Evolutionary conservation across 352 stramenopile genomes (phyloP).

Genomic region (Pythium insidiosum): DNA sequence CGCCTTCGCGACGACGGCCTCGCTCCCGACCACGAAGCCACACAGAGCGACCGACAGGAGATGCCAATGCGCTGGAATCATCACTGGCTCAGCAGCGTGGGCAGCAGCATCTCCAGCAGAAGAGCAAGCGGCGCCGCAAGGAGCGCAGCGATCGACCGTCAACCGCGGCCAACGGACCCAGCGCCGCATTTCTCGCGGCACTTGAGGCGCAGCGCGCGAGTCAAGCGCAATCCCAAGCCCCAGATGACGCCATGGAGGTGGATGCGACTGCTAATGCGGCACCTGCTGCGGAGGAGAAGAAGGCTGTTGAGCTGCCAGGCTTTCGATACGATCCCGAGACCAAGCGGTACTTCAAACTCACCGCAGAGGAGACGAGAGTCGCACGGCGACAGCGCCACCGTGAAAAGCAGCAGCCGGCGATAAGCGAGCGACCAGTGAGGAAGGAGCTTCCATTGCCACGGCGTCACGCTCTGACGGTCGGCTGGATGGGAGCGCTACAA

Average conservation of each 20-base stretch:
- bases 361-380: too few species aligned
- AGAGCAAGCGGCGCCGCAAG: slow-evolving; percentile 19
- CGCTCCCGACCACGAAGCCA: too few species aligned
- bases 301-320: slow-evolving; percentile 36
- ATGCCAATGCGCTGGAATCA: too few species aligned
- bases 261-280: background rate
- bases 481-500: too few species aligned
- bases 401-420: slow-evolving; percentile 16
- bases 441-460: too few species aligned
- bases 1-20: too few species aligned
- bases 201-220: slow-evolving; percentile 38
- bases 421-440: slow-evolving; percentile 6
- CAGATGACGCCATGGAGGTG: background rate
- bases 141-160: background rate
- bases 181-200: slow-evolving; percentile 40
- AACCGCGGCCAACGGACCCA: slow-evolving; percentile 5
- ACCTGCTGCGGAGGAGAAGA: too few species aligned
- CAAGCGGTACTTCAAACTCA: slow-evolving; percentile 41
- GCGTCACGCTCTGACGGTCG: too few species aligned
- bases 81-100: too few species aligned
- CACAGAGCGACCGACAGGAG: too few species aligned
- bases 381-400: slow-evolving; percentile 10
- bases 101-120: background rate
- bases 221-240: background rate
- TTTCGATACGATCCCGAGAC: slow-evolving; percentile 56